These are phyloP conservation scores for Ascochyta koolunga DNA, from an alignment of 2,329 filamentous ascomycete species.

Conservation along the genomic window DNA sequence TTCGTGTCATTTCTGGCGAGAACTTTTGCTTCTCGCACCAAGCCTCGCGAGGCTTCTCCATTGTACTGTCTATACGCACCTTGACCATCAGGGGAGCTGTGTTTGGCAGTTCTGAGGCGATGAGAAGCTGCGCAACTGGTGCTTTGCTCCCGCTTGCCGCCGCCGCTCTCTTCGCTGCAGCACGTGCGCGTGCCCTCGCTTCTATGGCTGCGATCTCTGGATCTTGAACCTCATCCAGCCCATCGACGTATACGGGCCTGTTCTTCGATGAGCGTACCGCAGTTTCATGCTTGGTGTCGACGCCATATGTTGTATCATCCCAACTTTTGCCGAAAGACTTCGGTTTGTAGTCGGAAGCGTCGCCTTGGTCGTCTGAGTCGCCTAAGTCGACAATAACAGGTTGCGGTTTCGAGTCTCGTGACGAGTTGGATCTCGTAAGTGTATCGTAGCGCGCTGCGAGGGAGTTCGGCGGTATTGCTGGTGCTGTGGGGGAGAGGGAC, in stretches of 20 bases:
- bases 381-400: slow-evolving; percentile 34
- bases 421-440: slow-evolving; percentile 25
- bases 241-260: slow-evolving; percentile 31
- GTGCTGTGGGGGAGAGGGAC: slow-evolving; percentile 29
- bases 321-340: slow-evolving; percentile 10
- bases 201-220: slow-evolving; percentile 36
- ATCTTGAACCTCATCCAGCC: slow-evolving; percentile 36
- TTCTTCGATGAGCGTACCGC: slow-evolving; percentile 13
- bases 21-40: slow-evolving; percentile 72
- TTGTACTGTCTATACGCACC: slow-evolving; percentile 69
- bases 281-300: slow-evolving; percentile 6
- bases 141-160: slow-evolving; percentile 18
- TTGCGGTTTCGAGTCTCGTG: slow-evolving; percentile 5
- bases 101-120: slow-evolving; percentile 69
- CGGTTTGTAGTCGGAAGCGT: slow-evolving; percentile 15
- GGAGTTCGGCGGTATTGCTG: slow-evolving; percentile 22
- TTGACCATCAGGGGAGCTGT: slow-evolving; percentile 67
- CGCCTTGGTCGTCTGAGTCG: slow-evolving; percentile 31
- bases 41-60: slow-evolving; percentile 69
- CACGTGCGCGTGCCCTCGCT: slow-evolving; percentile 32
- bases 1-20: slow-evolving; percentile 54
- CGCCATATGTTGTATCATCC: background rate
- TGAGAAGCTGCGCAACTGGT: slow-evolving; percentile 64
- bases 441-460: slow-evolving; percentile 40
- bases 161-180: slow-evolving; percentile 26